A percentile compares a stretch with the other conserved stretches of the same genome.
phyloP scores from a whole-genome alignment of 2,329 filamentous ascomycete species.

The Aspergillus melleus region DNA sequence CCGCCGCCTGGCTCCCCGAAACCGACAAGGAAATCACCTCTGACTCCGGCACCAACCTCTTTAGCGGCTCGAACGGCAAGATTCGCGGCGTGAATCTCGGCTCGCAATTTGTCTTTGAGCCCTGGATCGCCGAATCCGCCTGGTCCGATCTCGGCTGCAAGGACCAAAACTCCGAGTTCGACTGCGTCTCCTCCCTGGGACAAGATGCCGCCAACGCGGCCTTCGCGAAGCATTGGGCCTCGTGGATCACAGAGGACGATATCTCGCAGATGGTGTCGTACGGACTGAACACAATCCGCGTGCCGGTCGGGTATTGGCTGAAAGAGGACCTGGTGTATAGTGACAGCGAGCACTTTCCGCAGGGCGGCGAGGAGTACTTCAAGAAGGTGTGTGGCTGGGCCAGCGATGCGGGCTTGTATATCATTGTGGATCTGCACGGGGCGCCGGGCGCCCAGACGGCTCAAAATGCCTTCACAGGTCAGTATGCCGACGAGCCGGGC shows the following conservation, averaged over 20 bases:
- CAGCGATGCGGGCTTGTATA: constrained; percentile 51
- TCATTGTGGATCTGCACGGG: constrained; percentile 57
- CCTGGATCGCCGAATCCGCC: constrained; percentile 51
- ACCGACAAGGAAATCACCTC: constrained; percentile 27
- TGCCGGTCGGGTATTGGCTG: constrained; percentile 59
- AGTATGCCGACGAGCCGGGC: constrained; percentile 44
- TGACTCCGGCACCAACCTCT: constrained; percentile 26
- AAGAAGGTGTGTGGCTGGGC: constrained; percentile 51
- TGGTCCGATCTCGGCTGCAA: constrained; percentile 54
- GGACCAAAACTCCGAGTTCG: constrained; percentile 51
- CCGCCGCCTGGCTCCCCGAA: constrained; percentile 27
- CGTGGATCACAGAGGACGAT: constrained; percentile 52
- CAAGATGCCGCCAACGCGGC: constrained; percentile 48
- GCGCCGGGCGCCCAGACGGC: constrained; percentile 52
- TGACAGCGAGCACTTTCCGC: constrained; percentile 53
- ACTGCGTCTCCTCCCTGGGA: constrained; percentile 53
- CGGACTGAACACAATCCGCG: constrained; percentile 55
- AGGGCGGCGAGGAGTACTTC: constrained; percentile 50
- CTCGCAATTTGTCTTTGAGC: constrained; percentile 54
- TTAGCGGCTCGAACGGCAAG: constrained; percentile 32
- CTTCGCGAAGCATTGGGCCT: constrained; percentile 53
- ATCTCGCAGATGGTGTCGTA: constrained; percentile 51
- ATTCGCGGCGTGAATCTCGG: constrained; percentile 59
- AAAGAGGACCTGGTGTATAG: constrained; percentile 51
- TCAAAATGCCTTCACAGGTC: constrained; percentile 50